A percentile compares a stretch with the other conserved stretches of the same genome.
These are phyloP conservation scores for Neonothopanus nambi DNA, from an alignment of 1,284 basidiomycete species.

Conservation along the genomic window DNA sequence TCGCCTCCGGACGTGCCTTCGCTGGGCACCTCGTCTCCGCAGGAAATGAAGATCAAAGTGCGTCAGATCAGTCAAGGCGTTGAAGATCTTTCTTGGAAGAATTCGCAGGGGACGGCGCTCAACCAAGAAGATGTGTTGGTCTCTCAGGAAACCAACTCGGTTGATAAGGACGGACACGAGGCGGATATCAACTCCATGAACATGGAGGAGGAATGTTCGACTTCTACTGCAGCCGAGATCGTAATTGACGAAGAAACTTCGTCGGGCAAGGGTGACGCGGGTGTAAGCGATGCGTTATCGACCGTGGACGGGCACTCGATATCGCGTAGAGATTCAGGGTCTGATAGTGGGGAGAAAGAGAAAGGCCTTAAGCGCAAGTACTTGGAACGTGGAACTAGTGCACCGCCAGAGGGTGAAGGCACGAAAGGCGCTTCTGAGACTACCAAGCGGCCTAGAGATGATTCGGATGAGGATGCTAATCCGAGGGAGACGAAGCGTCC, in stretches of 20 bases:
- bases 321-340: constrained; percentile 30
- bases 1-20: constrained; percentile 35
- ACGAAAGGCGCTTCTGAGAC: constrained; percentile 22
- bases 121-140: not conserved
- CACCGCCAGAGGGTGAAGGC: constrained; percentile 37
- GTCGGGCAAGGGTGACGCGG: constrained; percentile 3
- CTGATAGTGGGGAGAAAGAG: constrained; percentile 40
- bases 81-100: constrained; percentile 72
- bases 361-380: constrained; percentile 69
- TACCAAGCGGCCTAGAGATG: constrained; percentile 54
- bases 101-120: constrained; percentile 30
- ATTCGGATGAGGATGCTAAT: constrained; percentile 55
- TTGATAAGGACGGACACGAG: not conserved
- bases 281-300: not conserved
- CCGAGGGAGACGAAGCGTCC: constrained; percentile 63
- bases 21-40: constrained; percentile 60
- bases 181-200: not conserved
- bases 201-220: no score
- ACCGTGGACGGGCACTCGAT: not conserved
- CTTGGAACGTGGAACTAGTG: constrained; percentile 56
- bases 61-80: constrained; percentile 76
- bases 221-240: not conserved
- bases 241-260: constrained; percentile 10
- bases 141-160: not conserved
- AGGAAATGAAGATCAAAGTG: constrained; percentile 72